Evolutionary conservation across 352 stramenopile genomes (phyloP).

Genomic region (Globisporangium recalcitrans): DNA sequence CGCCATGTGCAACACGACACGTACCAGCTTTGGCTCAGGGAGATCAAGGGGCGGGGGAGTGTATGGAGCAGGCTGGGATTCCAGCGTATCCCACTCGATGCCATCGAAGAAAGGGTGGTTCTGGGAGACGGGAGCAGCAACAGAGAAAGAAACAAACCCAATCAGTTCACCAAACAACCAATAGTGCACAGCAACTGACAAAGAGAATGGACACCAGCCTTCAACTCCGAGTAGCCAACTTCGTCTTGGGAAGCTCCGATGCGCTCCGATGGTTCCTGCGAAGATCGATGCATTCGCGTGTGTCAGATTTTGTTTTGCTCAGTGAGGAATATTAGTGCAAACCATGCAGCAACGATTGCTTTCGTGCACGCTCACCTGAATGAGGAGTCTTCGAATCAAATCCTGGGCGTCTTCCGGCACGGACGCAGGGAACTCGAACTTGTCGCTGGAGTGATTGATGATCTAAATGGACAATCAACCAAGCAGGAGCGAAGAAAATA

Average conservation of each 20-base stretch:
- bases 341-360: not conserved
- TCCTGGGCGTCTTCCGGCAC: slow-evolving; percentile 64
- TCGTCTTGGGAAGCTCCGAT: slow-evolving; percentile 67
- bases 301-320: not conserved
- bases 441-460: slow-evolving; percentile 74
- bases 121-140: slow-evolving; percentile 17
- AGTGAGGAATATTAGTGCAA: no score
- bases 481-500: not conserved
- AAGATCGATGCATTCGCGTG: not conserved
- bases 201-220: no score
- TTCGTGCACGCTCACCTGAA: slow-evolving; percentile 34
- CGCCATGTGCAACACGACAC: slow-evolving; percentile 1
- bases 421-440: slow-evolving; percentile 65
- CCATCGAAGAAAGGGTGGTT: slow-evolving; percentile 77
- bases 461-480: slow-evolving; percentile 32
- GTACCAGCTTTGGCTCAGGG: slow-evolving; percentile 52
- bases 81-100: slow-evolving; percentile 64
- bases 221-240: slow-evolving; percentile 60
- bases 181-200: no score
- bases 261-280: slow-evolving; percentile 48
- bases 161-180: not conserved
- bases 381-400: slow-evolving; percentile 70
- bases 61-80: slow-evolving; percentile 51
- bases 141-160: not conserved
- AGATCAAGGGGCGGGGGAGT: slow-evolving; percentile 49